A percentile compares a stretch with the other conserved stretches of the same genome.
phyloP scores from a whole-genome alignment of 2,329 filamentous ascomycete species.

The Xylariaceae sp. region DNA sequence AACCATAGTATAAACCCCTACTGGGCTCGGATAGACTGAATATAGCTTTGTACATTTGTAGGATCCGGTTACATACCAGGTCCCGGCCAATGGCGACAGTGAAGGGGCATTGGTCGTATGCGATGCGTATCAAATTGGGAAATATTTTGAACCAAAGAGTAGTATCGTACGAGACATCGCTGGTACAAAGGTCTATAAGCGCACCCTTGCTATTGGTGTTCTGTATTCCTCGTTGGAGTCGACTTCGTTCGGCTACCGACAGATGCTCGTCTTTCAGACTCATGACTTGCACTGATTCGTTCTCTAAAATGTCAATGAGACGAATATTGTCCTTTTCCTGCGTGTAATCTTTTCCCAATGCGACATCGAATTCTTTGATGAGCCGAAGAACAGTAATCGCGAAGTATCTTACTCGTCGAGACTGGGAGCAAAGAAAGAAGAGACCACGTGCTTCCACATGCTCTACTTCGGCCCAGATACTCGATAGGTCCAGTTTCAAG shows the following conservation, averaged over 20 bases:
- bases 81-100: conserved; percentile 88
- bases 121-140: conserved; percentile 86
- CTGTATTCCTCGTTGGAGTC: conserved; percentile 83
- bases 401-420: conserved; percentile 80
- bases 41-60: conserved; percentile 89
- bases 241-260: conserved; percentile 86
- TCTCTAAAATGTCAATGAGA: conserved; percentile 88
- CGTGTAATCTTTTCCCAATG: conserved; percentile 65
- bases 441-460: conserved; percentile 94
- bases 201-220: conserved; percentile 80
- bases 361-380: conserved; percentile 89
- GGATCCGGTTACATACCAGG: conserved; percentile 83
- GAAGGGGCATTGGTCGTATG: conserved; percentile 86
- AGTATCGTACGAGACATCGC: conserved; percentile 89
- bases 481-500: conserved; percentile 77
- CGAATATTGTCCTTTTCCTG: conserved; percentile 62
- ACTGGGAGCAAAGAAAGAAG: conserved; percentile 97
- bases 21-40: conserved; percentile 71
- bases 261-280: conserved; percentile 89
- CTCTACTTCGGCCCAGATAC: conserved; percentile 88
- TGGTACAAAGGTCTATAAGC: conserved; percentile 89
- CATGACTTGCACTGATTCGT: conserved; percentile 82
- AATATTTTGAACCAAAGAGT: conserved; percentile 98
- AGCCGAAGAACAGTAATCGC: conserved; percentile 89
- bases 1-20: conserved; percentile 60